Base-by-base conservation (phyloP, 441 rosid genomes). In the Codiaeum variegatum region DNA sequence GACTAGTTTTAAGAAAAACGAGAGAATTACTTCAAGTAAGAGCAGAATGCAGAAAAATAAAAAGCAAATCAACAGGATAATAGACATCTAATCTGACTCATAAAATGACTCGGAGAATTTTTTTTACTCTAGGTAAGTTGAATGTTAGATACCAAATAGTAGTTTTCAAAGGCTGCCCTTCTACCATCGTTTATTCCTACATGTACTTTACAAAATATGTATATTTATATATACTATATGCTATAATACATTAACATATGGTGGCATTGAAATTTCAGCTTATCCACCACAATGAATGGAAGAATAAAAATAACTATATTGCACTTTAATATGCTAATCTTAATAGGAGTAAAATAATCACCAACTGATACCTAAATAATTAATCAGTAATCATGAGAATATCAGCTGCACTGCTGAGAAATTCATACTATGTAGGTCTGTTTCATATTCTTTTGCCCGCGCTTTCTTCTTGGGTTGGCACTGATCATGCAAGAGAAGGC, bases 401-500 rank as follows among this genome's bases (percentile, higher is more conserved):
- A 11, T 46, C 51, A 63, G 6, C 29, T 4, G 24, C 66, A 24
- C 12, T 11, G 44, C 69, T 59, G 6, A 31, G 52, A 36, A 54
- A 21, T 18, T 86, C 74, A 86, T 23, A 86, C 82, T 38, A 86
- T 84, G 73, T 76, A 86, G 73, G 83, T 67, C 71, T 81, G 83
- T 31, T 84, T 83, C 12, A 11, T 56, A 24, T 72, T 59, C 73
- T 83, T 86, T 29, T 72, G 62, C 5, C 84, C 80, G 0, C 85
- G 85, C 59, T 77, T 80, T 47, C 88, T 81, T 65, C 87, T 79
- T 13, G 90, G 88, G 78, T 82, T 85, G 4, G 88, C 71, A 79
- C 82, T 79, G 60, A 84, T 78, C 85, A 86, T 82, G 84, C 82
- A 83, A 64, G 90, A 87, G 70, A 87, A 84, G 51, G 88, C 87